Conservation (phyloP, 495 filamentous ascomycete genomes). For the Pyrenula aspistea region DNA sequence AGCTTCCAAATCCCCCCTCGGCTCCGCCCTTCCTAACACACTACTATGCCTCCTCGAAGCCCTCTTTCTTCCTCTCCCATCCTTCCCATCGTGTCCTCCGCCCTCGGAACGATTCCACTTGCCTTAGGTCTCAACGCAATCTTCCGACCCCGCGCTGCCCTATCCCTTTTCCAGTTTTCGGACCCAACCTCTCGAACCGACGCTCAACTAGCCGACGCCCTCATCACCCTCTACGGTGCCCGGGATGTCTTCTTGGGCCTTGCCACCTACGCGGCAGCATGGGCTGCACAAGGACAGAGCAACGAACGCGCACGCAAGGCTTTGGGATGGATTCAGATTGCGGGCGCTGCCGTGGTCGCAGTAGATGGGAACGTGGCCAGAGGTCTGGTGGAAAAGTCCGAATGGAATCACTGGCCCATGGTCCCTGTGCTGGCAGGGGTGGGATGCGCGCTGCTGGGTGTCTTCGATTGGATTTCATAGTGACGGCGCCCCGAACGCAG, state of each 20-base stretch:
- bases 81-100: slow-evolving; percentile 13
- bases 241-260: slow-evolving; percentile 43
- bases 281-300: slow-evolving; percentile 15
- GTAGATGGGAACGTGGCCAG: slow-evolving; percentile 34
- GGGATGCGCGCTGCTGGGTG: slow-evolving; percentile 19
- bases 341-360: slow-evolving; percentile 27
- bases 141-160: slow-evolving; percentile 26
- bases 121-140: slow-evolving; percentile 38
- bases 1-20: too few relatives aligned
- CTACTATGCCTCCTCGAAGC: too few relatives aligned
- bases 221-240: slow-evolving; percentile 37
- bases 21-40: too few relatives aligned
- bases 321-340: slow-evolving; percentile 32
- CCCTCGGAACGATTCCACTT: slow-evolving; percentile 30
- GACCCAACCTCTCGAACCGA: slow-evolving; percentile 20
- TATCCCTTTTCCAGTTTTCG: slow-evolving; percentile 33
- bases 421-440: slow-evolving; percentile 26
- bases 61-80: slow-evolving; percentile 7
- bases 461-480: slow-evolving; percentile 11
- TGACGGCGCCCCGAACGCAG: too few relatives aligned
- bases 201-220: slow-evolving; percentile 21
- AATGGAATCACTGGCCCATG: slow-evolving; percentile 47
- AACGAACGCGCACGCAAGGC: slow-evolving; percentile 16
- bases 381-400: slow-evolving; percentile 17
- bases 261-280: slow-evolving; percentile 25